Evolutionary conservation across 306 rosid genomes (phyloP).

Genomic region (Sicyos edulis): DNA sequence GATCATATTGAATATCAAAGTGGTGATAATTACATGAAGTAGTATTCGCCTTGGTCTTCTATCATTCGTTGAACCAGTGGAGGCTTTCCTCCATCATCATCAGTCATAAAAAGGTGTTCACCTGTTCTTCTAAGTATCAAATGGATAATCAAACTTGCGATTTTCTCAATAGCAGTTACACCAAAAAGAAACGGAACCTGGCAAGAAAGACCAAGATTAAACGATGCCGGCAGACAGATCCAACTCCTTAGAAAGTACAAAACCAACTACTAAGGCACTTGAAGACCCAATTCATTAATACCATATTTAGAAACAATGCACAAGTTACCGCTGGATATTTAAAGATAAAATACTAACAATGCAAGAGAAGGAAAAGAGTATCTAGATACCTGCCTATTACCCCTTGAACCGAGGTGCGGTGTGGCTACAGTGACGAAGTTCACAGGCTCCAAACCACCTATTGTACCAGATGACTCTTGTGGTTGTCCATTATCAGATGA

Average conservation of each 20-base stretch:
- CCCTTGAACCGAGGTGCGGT: constrained; percentile 98
- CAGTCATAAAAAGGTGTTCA: constrained; percentile 82
- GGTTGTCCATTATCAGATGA: constrained; percentile 31
- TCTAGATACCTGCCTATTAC: constrained; percentile 71
- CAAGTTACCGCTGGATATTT: constrained; percentile 15
- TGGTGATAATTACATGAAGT: constrained; percentile 60
- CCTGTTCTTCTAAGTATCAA: constrained; percentile 94
- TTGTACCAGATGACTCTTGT: constrained; percentile 44
- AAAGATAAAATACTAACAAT: not conserved
- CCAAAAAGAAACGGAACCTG: constrained; percentile 99
- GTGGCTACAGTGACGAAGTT: constrained; percentile 90
- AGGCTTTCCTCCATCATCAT: constrained; percentile 70
- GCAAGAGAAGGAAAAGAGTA: not conserved
- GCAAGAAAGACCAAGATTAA: constrained; percentile 16
- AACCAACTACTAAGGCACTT: not conserved
- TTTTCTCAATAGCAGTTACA: constrained; percentile 68
- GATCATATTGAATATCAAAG: not conserved
- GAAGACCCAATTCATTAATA: not conserved
- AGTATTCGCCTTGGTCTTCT: constrained; percentile 50
- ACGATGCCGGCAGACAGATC: not conserved
- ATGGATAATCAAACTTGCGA: constrained; percentile 70
- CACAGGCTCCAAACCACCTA: constrained; percentile 77
- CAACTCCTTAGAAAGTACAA: not conserved
- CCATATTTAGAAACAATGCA: constrained; percentile 7
- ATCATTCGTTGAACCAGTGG: constrained; percentile 89